phyloP scores from a whole-genome alignment of 2,329 filamentous ascomycete species.

The Penicillium sp. region DNA sequence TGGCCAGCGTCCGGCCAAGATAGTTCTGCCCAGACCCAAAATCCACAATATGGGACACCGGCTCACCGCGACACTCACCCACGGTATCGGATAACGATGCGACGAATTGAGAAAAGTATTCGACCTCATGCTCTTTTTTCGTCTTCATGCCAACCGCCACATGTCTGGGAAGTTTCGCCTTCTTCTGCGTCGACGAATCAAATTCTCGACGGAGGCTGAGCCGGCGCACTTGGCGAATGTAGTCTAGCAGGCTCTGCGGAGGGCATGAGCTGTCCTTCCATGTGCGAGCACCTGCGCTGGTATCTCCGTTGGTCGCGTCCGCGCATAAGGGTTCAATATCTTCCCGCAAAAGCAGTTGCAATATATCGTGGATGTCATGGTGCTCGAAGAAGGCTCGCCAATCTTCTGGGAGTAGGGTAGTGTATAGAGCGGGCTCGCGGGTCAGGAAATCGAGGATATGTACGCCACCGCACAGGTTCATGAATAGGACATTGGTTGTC shows the following conservation, averaged over 20 bases:
- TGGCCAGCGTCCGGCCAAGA: constrained; percentile 84
- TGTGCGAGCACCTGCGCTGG: constrained; percentile 23
- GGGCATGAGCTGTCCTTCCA: constrained; percentile 55
- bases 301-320: neutral
- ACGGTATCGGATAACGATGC: constrained; percentile 68
- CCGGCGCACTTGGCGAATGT: constrained; percentile 73
- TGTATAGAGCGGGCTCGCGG: constrained; percentile 80
- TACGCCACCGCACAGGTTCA: constrained; percentile 92
- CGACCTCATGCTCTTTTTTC: constrained; percentile 95
- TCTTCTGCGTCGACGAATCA: constrained; percentile 39
- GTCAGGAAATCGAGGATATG: constrained; percentile 98
- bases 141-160: constrained; percentile 90
- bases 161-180: constrained; percentile 66
- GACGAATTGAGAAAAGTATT: constrained; percentile 86
- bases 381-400: constrained; percentile 81
- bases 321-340: constrained; percentile 62
- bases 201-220: constrained; percentile 72
- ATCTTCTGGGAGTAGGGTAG: constrained; percentile 73
- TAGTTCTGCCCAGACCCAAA: constrained; percentile 98
- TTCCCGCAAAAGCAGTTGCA: constrained; percentile 82
- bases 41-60: constrained; percentile 86
- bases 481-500: constrained; percentile 75
- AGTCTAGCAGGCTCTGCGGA: constrained; percentile 68
- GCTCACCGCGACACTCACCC: constrained; percentile 51
- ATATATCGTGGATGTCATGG: constrained; percentile 73